Evolutionary conservation across 306 rosid species (phyloP), one percentile per base, ranked within the genome.

Genomic region (Quercus bicolor): DNA sequence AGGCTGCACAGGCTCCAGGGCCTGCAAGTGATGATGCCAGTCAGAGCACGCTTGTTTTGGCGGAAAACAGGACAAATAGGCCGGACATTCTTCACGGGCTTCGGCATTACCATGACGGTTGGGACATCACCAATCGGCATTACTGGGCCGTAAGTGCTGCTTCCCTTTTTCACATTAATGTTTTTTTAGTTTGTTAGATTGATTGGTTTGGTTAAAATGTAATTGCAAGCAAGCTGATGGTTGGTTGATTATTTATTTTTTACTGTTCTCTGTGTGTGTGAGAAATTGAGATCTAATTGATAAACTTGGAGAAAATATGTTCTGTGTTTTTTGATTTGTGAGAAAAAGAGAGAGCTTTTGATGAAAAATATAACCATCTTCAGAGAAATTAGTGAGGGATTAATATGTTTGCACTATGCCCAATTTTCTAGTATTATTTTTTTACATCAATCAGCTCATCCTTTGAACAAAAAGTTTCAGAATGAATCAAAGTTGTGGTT

Each of bases 141-240:
- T 96, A 96, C 88, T 96, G 99, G 99, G 94, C 99, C 6, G 99
- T 96, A 89, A 90, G 99, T 84, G 53, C 62, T 40, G 52, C 19
- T 81, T 26, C 51, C 29, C 65, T 78, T 77, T 19, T 48, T 65
- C 53, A 74, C 64, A 34, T 70, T 74, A 37, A 43, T 15, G 11
- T 13, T 23, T 37, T 1, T 66, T 7, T 8, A 8, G 72, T 40
- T 34, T 19, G 53, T 62, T 14, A 62, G 72, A 66, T 59, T 69
- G 54, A 45, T 77, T 34, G 45, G 55, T 43, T 69, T 54, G 55
- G 31, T 69, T 59, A 61, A 11, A 18, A 78, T 69, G 68, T 18
- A 12, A 66, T 54, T 69, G 3, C 56, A 20, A 71, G 75, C 34
- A 43, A 14, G 56, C 20, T 29, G 13, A 48, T 18, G 3, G 18